A percentile compares a stretch with the other conserved stretches of the same genome.
These are phyloP conservation scores for Lasiosphaeriaceae sp. DNA, from an alignment of 495 filamentous ascomycete species.

Conservation along the genomic window DNA sequence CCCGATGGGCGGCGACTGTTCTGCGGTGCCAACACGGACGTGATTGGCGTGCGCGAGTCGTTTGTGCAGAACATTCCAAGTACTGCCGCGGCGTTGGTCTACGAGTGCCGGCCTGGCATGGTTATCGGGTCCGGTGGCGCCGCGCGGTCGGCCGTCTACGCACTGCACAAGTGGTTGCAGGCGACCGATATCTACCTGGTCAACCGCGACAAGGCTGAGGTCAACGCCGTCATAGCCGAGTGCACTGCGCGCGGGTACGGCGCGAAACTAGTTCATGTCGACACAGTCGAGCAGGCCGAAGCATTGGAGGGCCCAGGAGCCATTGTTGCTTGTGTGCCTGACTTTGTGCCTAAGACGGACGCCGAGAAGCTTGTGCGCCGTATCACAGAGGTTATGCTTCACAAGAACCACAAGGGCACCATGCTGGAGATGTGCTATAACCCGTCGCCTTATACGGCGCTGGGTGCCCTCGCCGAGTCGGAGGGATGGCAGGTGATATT, in stretches of 20 bases:
- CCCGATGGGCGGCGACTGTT: slow-evolving; percentile 39
- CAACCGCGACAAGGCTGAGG: slow-evolving; percentile 60
- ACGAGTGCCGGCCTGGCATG: slow-evolving; percentile 53
- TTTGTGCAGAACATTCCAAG: slow-evolving; percentile 54
- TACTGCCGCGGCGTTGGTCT: slow-evolving; percentile 25
- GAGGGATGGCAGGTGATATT: slow-evolving; percentile 66
- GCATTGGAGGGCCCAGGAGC: slow-evolving; percentile 53
- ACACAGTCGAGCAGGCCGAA: slow-evolving; percentile 52
- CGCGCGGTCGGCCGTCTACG: slow-evolving; percentile 65
- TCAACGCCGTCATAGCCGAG: slow-evolving; percentile 58
- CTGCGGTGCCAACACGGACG: slow-evolving; percentile 73
- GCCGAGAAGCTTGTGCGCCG: slow-evolving; percentile 54
- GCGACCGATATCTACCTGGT: slow-evolving; percentile 67
- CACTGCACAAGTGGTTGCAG: slow-evolving; percentile 60
- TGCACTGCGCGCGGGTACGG: slow-evolving; percentile 49
- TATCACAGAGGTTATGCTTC: slow-evolving; percentile 54
- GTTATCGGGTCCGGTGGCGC: slow-evolving; percentile 68
- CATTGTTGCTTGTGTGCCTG: slow-evolving; percentile 65
- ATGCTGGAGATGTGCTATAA: slow-evolving; percentile 82
- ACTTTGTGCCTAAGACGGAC: slow-evolving; percentile 59
- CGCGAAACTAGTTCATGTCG: slow-evolving; percentile 51
- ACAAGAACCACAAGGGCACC: slow-evolving; percentile 52
- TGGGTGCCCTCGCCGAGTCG: slow-evolving; percentile 51
- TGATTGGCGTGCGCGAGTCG: slow-evolving; percentile 65
- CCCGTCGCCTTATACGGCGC: slow-evolving; percentile 61